Conservation (phyloP, 2,329 filamentous ascomycete genomes). For the Dactylonectria estremocensis region DNA sequence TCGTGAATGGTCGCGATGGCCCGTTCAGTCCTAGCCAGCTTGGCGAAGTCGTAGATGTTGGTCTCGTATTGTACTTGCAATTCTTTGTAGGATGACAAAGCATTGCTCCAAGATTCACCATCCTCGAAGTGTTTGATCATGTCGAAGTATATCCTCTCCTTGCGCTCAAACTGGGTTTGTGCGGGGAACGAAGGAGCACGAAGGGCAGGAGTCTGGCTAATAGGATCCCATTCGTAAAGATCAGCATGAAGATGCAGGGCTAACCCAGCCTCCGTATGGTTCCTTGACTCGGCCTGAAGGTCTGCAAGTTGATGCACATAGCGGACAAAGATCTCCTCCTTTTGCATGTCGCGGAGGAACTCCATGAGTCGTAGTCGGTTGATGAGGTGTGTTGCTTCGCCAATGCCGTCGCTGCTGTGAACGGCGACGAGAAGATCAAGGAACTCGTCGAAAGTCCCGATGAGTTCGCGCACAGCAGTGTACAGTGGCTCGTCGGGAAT, state of each 20-base stretch:
- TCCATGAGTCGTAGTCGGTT: constrained; percentile 94
- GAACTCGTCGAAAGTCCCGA: constrained; percentile 90
- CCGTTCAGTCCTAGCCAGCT: constrained; percentile 89
- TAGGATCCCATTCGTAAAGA: constrained; percentile 91
- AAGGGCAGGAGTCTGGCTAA: constrained; percentile 75
- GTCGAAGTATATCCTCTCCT: constrained; percentile 91
- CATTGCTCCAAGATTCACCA: constrained; percentile 93
- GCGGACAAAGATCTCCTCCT: constrained; percentile 95
- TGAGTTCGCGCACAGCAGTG: constrained; percentile 81
- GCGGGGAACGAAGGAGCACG: constrained; percentile 83
- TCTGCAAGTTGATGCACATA: constrained; percentile 94
- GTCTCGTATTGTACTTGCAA: constrained; percentile 92
- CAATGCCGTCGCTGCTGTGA: constrained; percentile 80
- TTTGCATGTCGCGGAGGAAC: constrained; percentile 95
- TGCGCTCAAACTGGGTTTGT: constrained; percentile 92
- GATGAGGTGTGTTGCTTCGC: constrained; percentile 86
- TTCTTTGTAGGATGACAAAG: constrained; percentile 89
- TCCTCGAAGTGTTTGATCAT: constrained; percentile 97
- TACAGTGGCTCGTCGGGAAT: constrained; percentile 82
- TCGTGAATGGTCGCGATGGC: constrained; percentile 96
- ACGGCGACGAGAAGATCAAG: constrained; percentile 92
- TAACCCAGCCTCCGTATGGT: constrained; percentile 89
- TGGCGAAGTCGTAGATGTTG: constrained; percentile 91
- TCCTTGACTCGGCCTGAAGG: constrained; percentile 81
- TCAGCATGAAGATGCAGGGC: constrained; percentile 93